Evolutionary conservation across 345 rosid species (phyloP).

Genomic region (Iberis pinnata): DNA sequence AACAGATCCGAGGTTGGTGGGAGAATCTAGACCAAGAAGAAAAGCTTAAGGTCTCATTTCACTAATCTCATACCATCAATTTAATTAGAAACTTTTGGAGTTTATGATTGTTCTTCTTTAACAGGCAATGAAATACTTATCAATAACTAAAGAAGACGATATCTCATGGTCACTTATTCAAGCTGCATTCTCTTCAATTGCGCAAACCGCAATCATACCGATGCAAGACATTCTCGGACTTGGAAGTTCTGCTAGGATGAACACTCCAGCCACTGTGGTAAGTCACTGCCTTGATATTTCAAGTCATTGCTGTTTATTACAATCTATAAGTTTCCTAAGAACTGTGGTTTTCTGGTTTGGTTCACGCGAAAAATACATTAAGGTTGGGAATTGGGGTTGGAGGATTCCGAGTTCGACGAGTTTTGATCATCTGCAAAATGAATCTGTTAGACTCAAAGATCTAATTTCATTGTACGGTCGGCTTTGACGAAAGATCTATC

Average conservation of each 20-base stretch:
- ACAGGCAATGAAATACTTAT: conserved; percentile 64
- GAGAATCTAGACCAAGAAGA: conserved; percentile 48
- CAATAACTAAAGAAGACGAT: conserved; percentile 44
- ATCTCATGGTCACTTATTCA: conserved; percentile 61
- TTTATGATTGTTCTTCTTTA: neutral
- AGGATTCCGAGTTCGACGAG: conserved; percentile 58
- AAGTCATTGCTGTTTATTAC: too few relatives aligned
- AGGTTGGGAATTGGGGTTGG: conserved; percentile 94
- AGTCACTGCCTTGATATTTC: conserved; percentile 4
- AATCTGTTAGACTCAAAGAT: conserved; percentile 46
- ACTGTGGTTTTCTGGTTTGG: too few relatives aligned
- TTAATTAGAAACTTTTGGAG: too few relatives aligned
- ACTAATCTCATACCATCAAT: neutral
- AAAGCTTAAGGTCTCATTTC: conserved; percentile 46
- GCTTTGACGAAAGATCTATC: conserved; percentile 27
- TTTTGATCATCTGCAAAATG: conserved; percentile 52
- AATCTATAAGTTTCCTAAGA: too few relatives aligned
- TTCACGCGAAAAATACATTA: conserved; percentile 7
- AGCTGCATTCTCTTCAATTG: conserved; percentile 61
- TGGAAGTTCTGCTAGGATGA: conserved; percentile 81
- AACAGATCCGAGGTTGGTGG: conserved; percentile 88
- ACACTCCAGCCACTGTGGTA: conserved; percentile 86
- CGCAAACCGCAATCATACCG: conserved; percentile 69
- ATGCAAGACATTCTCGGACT: conserved; percentile 89
- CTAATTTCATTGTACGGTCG: conserved; percentile 62